Conservation (phyloP, 352 stramenopile genomes). For the Phytophthora chlamydospora region DNA sequence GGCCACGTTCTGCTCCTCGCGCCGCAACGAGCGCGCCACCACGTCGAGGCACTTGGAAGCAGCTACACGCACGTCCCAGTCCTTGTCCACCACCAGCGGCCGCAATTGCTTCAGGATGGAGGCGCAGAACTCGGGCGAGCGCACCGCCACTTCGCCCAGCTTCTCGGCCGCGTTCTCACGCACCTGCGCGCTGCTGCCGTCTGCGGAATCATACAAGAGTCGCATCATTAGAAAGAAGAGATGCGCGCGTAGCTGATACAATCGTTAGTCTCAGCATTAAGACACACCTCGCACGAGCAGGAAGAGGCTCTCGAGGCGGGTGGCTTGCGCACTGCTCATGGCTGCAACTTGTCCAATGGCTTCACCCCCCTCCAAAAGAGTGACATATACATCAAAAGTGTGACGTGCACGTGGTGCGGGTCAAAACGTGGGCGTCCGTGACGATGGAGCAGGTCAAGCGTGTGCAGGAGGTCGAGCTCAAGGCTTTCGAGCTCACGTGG, state of each 20-base stretch:
- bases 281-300: conserved; percentile 67
- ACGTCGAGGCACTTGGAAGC: conserved; percentile 66
- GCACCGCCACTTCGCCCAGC: conserved; percentile 64
- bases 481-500: conserved; percentile 88
- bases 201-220: conserved; percentile 32
- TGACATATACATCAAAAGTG: conserved; percentile 6
- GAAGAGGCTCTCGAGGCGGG: conserved; percentile 80
- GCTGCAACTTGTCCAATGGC: conserved; percentile 4
- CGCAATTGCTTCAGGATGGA: conserved; percentile 68
- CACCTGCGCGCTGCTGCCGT: conserved; percentile 73
- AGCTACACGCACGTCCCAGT: conserved; percentile 83
- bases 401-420: conserved; percentile 2
- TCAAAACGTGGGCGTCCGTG: background rate
- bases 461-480: conserved; percentile 81
- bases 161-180: conserved; percentile 74
- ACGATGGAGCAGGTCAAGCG: conserved; percentile 21
- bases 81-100: conserved; percentile 45
- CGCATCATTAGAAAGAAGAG: conserved; percentile 13
- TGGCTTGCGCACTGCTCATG: conserved; percentile 54
- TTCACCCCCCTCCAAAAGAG: background rate
- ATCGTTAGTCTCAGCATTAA: background rate
- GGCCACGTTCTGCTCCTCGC: conserved; percentile 37
- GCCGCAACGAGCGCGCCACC: conserved; percentile 50
- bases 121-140: conserved; percentile 50
- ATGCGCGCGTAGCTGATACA: background rate